Base-by-base conservation (phyloP, 805 yeast species). In the Lachancea kluyveri region DNA sequence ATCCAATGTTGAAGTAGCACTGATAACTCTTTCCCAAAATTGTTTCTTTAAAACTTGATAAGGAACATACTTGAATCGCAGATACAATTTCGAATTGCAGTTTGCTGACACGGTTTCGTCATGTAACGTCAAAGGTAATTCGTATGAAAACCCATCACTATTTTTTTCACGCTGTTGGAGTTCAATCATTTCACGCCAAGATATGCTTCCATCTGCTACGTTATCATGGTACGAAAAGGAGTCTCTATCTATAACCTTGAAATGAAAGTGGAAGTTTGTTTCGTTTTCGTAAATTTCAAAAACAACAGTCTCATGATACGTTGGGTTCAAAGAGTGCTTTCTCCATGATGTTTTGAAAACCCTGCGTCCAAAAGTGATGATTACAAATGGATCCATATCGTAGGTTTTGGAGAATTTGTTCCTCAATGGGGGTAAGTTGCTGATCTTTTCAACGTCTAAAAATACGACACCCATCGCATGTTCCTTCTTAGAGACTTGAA, bases 321-420 rank as follows among this genome's bases (percentile, higher is more conserved):
- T 68, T 0, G 98, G 98, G 33, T 79, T 78, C 31, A 85, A 57
- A 1, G 85, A 79, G 54, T 90, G 96, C 14, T 83, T 71, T 43
- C 78, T 71, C 77, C 87, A 80, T 8, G 87, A 77, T 0, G 96
- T 87, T 43, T 94, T 72, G 55, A 74, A 90, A 0, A 90, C 86
- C 43, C 80, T 80, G 46, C 82, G 79, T 7, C 96, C 96, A 55
- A 90, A 86, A 0, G 95, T 78, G 1, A 86, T 79, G 12, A 90
- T 86, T 3, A 90, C 90, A 60, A 90, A 92, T 2, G 97, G 97
- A 52, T 92, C 98, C 94, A 92, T 85, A 56, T 87, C 95, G 50
- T 82, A 90, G 1, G 88, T 79, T 14, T 85, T 74, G 7, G 87
- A 64, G 10, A 83, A 61, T 29, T 50, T 55, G 42, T 80, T 79